A percentile compares a stretch with the other conserved stretches of the same genome.
phyloP scores from a whole-genome alignment of 106 monocot genomes.

The Allium fistulosum region DNA sequence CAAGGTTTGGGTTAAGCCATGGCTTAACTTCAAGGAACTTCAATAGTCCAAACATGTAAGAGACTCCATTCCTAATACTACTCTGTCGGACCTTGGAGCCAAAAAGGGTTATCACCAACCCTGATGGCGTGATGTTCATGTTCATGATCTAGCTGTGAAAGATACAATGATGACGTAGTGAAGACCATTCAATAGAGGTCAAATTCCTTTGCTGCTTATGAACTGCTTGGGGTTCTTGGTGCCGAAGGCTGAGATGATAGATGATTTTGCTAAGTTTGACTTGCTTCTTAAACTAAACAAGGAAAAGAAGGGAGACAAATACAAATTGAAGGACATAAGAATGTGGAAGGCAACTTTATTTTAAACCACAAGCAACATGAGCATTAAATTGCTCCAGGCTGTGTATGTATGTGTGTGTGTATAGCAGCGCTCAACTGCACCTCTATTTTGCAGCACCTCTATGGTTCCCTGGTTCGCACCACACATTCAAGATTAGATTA shows the following conservation, averaged over 20 bases:
- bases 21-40: slow-evolving; percentile 27
- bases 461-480: too few species aligned
- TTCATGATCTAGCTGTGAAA: slow-evolving; percentile 61
- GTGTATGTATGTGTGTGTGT: background rate
- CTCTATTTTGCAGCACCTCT: too few species aligned
- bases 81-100: slow-evolving; percentile 11
- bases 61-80: slow-evolving; percentile 1
- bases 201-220: slow-evolving; percentile 64
- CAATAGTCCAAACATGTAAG: slow-evolving; percentile 15
- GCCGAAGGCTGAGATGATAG: slow-evolving; percentile 79
- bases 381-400: slow-evolving; percentile 1
- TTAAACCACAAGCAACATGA: slow-evolving; percentile 61
- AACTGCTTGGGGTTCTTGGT: slow-evolving; percentile 57
- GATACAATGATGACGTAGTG: slow-evolving; percentile 82
- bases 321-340: slow-evolving; percentile 88
- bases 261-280: slow-evolving; percentile 71
- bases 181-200: slow-evolving; percentile 64
- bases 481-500: too few species aligned
- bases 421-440: too few species aligned
- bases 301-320: slow-evolving; percentile 75
- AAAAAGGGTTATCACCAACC: slow-evolving; percentile 42
- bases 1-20: slow-evolving; percentile 28
- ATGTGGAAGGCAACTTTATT: slow-evolving; percentile 54
- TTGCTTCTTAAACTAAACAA: slow-evolving; percentile 79
- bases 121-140: slow-evolving; percentile 56